Percentiles rank a stretch among this genome's conserved stretches.
Evolutionary conservation across 139 green algal species (phyloP).

Genomic region (Chlamydomonas incerta): DNA sequence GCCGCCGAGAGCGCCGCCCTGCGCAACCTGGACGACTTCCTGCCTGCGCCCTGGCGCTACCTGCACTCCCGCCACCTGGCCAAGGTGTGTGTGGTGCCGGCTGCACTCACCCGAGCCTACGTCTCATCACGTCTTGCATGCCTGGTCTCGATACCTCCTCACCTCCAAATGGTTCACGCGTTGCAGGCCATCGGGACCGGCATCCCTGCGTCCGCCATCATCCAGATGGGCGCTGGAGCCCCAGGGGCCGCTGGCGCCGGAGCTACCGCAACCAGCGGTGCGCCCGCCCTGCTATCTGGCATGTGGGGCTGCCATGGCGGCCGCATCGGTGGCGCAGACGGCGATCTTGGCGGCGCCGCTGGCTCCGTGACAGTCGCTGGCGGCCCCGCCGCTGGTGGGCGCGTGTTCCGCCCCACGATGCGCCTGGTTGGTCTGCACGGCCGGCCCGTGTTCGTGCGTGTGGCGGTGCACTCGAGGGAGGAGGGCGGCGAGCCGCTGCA

Average conservation of each 20-base stretch:
- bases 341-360: too few species aligned
- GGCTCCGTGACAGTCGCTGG: too few species aligned
- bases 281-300: background rate
- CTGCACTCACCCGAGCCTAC: too few species aligned
- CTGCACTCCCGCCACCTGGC: background rate
- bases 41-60: background rate
- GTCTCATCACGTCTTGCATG: too few species aligned
- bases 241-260: too few species aligned
- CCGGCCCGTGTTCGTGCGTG: background rate
- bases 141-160: too few species aligned
- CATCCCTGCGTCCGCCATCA: too few species aligned
- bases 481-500: background rate
- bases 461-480: background rate
- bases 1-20: background rate
- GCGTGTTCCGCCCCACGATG: background rate
- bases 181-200: too few species aligned
- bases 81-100: background rate
- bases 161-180: too few species aligned
- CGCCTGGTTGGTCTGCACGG: background rate
- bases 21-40: background rate
- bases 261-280: too few species aligned
- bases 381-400: too few species aligned
- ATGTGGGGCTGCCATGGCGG: background rate
- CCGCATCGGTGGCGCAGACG: background rate
- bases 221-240: too few species aligned